Conservation (phyloP, 2,329 filamentous ascomycete genomes). For the Proliferodiscus dingleyae region DNA sequence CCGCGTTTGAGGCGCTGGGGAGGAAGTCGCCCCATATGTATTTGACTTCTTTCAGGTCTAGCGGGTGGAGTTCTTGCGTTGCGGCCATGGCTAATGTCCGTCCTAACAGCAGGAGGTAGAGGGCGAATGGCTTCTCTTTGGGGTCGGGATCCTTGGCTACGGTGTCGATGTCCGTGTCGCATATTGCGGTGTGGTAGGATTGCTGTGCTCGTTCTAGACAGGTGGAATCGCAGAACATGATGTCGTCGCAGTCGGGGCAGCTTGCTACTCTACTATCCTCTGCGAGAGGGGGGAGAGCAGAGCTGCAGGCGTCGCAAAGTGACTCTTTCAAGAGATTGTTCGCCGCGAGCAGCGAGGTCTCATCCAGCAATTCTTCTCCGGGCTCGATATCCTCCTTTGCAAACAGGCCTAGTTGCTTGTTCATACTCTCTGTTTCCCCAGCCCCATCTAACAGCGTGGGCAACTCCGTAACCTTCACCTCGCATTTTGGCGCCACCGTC, state of each 20-base stretch:
- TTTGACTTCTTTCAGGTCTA: constrained; percentile 59
- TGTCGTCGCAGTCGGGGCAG: constrained; percentile 59
- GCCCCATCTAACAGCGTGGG: constrained; percentile 57
- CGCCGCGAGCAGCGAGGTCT: constrained; percentile 82
- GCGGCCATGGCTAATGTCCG: constrained; percentile 59
- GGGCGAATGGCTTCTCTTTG: constrained; percentile 53
- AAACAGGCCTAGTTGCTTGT: constrained; percentile 83
- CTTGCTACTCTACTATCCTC: constrained; percentile 43
- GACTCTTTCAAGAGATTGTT: constrained; percentile 84
- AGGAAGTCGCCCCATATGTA: constrained; percentile 68
- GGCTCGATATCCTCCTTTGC: constrained; percentile 75
- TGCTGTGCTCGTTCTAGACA: constrained; percentile 55
- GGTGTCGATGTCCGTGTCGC: constrained; percentile 61
- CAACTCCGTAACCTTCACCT: constrained; percentile 69
- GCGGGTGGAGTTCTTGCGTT: constrained; percentile 56
- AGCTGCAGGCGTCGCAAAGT: constrained; percentile 85
- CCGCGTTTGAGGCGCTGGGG: constrained; percentile 46
- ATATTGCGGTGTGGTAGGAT: constrained; percentile 60
- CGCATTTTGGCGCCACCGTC: constrained; percentile 72
- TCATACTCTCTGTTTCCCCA: constrained; percentile 51
- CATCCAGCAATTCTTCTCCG: constrained; percentile 71
- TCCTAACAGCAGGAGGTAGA: constrained; percentile 59
- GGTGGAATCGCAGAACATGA: constrained; percentile 58
- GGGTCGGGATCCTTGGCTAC: constrained; percentile 61
- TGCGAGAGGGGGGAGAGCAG: constrained; percentile 58